Evolutionary conservation across 768 basidiomycete species (phyloP).

Genomic region (Cantharellus anzutake): DNA sequence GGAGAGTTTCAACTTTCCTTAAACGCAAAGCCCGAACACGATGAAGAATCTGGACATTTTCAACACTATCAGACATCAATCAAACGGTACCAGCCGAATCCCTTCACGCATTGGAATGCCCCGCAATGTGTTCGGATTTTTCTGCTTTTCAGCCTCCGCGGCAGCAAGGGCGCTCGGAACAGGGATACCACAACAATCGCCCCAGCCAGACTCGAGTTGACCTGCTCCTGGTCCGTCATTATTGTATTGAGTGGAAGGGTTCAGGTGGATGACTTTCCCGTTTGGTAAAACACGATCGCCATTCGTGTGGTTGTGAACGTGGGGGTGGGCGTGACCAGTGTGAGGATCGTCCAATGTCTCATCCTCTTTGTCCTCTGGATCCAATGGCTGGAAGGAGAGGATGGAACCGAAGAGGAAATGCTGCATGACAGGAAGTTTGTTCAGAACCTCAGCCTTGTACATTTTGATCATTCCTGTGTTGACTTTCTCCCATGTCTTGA

Average conservation of each 20-base stretch:
- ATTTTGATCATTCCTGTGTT: slow-evolving; percentile 95
- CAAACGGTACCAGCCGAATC: slow-evolving; percentile 65
- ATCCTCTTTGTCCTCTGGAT: background rate
- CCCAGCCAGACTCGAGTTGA: slow-evolving; percentile 47
- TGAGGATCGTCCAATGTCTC: slow-evolving; percentile 19
- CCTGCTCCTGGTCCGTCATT: slow-evolving; percentile 24
- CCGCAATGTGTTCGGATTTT: slow-evolving; percentile 15
- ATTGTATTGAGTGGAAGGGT: no score
- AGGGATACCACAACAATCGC: slow-evolving; percentile 81
- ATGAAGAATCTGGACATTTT: no score
- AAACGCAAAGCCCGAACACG: no score
- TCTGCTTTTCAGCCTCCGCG: slow-evolving; percentile 28
- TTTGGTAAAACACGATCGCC: slow-evolving; percentile 7
- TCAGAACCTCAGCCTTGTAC: slow-evolving; percentile 89
- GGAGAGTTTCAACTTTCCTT: no score
- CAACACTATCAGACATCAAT: slow-evolving; percentile 22
- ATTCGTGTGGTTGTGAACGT: slow-evolving; percentile 11
- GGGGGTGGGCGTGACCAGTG: slow-evolving; percentile 29
- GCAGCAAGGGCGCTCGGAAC: slow-evolving; percentile 72
- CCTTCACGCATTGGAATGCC: slow-evolving; percentile 33
- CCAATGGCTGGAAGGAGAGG: slow-evolving; percentile 30
- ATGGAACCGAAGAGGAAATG: slow-evolving; percentile 89
- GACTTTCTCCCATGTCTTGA: slow-evolving; percentile 92
- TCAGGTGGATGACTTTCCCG: no score
- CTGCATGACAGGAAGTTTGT: slow-evolving; percentile 88